Percentiles rank a stretch among this genome's conserved stretches.
Conservation (phyloP, 306 rosid species). For the Fagus sylvatica region DNA sequence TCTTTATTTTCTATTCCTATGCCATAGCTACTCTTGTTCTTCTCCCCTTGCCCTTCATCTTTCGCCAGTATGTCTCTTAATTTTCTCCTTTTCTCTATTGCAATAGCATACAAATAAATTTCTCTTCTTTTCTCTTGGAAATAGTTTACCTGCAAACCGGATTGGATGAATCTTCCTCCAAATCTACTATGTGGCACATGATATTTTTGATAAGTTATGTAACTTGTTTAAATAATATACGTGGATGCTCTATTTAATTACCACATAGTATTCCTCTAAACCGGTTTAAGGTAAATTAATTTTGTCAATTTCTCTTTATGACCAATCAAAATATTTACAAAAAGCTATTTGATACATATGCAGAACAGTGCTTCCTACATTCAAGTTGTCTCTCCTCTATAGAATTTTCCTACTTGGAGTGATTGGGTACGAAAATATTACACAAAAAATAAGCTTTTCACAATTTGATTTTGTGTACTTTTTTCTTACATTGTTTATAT, state of each 20-base stretch:
- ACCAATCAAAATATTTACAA: background rate
- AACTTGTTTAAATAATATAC: too few species aligned
- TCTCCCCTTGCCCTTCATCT: constrained; percentile 45
- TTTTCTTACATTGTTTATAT: background rate
- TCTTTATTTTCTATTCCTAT: constrained; percentile 49
- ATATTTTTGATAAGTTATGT: too few species aligned
- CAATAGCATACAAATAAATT: too few species aligned
- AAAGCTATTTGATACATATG: constrained; percentile 1
- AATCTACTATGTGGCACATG: too few species aligned
- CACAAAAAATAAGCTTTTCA: background rate
- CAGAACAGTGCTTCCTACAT: constrained; percentile 48
- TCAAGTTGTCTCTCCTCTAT: constrained; percentile 32
- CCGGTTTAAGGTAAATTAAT: too few species aligned
- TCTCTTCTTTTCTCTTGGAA: too few species aligned
- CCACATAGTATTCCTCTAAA: too few species aligned
- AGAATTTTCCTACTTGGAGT: constrained; percentile 44
- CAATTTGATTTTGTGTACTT: background rate
- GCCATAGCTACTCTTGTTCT: constrained; percentile 44
- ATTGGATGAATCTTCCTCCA: too few species aligned
- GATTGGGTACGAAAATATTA: constrained; percentile 41
- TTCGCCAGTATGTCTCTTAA: constrained; percentile 34
- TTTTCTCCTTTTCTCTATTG: too few species aligned
- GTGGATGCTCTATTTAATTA: too few species aligned
- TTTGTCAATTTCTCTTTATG: too few species aligned
- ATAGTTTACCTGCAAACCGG: too few species aligned